Evolutionary conservation across 2,329 filamentous ascomycete genomes (phyloP), one percentile per base, ranked within the genome.

Genomic region (Westerdykella sp.): DNA sequence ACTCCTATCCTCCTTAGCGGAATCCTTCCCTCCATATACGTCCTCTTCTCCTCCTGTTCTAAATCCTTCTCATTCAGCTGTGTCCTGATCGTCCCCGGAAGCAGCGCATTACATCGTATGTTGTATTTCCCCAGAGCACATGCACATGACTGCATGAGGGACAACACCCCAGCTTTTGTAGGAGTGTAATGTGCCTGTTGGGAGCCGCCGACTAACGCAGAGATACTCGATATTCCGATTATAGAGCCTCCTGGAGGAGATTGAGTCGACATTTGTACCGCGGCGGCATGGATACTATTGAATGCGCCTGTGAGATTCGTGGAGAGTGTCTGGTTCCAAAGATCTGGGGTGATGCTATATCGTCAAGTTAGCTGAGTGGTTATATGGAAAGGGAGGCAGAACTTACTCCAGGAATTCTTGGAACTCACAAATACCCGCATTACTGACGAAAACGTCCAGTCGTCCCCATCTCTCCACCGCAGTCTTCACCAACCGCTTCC

Each of bases 251-350:
- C 87, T 0, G 78, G 67, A 6, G 62, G 57, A 0, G 82, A 80
- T 2, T 73, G 70, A 28, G 68, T 69, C 0, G 84, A 81, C 85
- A 95, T 93, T 63, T 93, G 87, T 2, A 83, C 78, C 1, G 87
- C 88, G 2, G 87, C 89, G 0, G 88, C 86, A 72, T 95, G 89
- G 16, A 85, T 83, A 30, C 86, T 77, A 71, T 89, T 90, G 71
- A 94, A 95, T n/a, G 88, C 85, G 36, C 89, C 89, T 53, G 84
- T 81, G 52, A 95, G 80, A 69, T 95, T 95, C 39, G 86, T 91
- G 31, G 78, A 73, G 34, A 94, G 73, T 2, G 88, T 94, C 42
- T 75, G 73, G 48, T 78, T 70, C 59, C 89, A 85, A 42, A 94
- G 80, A 44, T 83, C 77, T 1, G 81, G 77, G 9, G 80, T 74